phyloP scores from a whole-genome alignment of 2,329 filamentous ascomycete species.

The Fusarium sp. region DNA sequence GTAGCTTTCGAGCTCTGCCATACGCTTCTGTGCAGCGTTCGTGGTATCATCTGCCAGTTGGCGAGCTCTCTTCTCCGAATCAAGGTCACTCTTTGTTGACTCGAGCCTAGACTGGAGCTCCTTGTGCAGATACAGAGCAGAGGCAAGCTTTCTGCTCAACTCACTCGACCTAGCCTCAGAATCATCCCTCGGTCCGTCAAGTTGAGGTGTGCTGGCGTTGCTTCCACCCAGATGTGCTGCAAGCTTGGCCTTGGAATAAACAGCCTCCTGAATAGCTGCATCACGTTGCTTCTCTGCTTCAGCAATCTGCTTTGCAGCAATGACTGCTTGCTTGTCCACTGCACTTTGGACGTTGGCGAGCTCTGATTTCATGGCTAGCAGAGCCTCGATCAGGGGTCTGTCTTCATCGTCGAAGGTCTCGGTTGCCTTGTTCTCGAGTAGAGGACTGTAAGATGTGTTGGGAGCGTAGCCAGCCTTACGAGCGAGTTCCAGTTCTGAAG shows the following conservation, averaged over 20 bases:
- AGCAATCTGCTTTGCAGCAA: conserved; percentile 89
- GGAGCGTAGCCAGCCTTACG: conserved; percentile 89
- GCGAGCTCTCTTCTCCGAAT: conserved; percentile 83
- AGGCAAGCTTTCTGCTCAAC: conserved; percentile 84
- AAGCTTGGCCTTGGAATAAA: conserved; percentile 93
- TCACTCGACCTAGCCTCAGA: conserved; percentile 71
- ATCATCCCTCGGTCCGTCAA: conserved; percentile 71
- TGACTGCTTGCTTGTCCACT: conserved; percentile 87
- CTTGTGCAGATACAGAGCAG: conserved; percentile 80
- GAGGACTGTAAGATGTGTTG: conserved; percentile 75
- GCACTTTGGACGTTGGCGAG: conserved; percentile 89
- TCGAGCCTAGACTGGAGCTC: conserved; percentile 86
- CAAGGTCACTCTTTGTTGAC: conserved; percentile 75
- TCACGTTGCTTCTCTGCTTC: conserved; percentile 96
- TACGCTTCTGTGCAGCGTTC: conserved; percentile 83
- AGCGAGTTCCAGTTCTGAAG: conserved; percentile 92
- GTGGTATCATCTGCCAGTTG: conserved; percentile 90
- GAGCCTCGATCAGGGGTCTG: conserved; percentile 88
- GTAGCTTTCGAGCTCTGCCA: conserved; percentile 85
- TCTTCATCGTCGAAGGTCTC: conserved; percentile 94
- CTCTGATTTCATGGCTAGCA: conserved; percentile 91
- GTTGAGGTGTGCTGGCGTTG: conserved; percentile 69
- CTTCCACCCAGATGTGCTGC: conserved; percentile 80
- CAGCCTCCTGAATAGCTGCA: conserved; percentile 91
- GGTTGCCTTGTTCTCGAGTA: conserved; percentile 79